Percentiles rank a stretch among this genome's conserved stretches.
Evolutionary conservation across 495 filamentous ascomycete species (phyloP).

Genomic region (Penicillium paradoxum): DNA sequence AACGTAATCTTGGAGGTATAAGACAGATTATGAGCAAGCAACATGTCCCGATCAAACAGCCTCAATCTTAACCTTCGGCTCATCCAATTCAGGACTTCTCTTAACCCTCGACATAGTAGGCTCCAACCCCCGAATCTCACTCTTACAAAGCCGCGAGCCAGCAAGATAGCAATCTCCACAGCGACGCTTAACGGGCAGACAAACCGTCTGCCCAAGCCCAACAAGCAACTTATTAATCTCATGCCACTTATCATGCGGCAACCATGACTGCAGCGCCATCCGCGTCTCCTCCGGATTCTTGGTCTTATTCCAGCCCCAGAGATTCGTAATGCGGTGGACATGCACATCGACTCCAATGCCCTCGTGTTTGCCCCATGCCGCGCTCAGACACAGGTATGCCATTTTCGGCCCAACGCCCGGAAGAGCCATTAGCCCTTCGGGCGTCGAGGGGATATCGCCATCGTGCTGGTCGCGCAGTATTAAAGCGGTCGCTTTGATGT

Average conservation of each 20-base stretch:
- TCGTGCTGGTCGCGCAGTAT: constrained; percentile 64
- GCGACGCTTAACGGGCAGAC: constrained; percentile 69
- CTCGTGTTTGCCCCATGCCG: constrained; percentile 57
- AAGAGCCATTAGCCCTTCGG: constrained; percentile 70
- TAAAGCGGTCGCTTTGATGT: constrained; percentile 72
- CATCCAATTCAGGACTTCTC: constrained; percentile 30
- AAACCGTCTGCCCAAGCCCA: constrained; percentile 84
- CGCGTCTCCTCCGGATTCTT: constrained; percentile 84
- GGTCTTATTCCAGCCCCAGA: constrained; percentile 91
- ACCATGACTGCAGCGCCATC: constrained; percentile 69
- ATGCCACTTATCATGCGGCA: constrained; percentile 84
- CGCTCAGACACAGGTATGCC: constrained; percentile 84
- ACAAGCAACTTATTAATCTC: constrained; percentile 93
- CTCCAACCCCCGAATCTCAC: constrained; percentile 46
- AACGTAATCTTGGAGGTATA: no score
- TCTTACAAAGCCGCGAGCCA: constrained; percentile 67
- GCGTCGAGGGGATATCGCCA: constrained; percentile 78
- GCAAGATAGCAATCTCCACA: constrained; percentile 83
- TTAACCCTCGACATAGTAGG: constrained; percentile 50
- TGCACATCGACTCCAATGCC: constrained; percentile 67
- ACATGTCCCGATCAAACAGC: not conserved
- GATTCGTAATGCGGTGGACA: constrained; percentile 85
- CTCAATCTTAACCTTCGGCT: constrained; percentile 35
- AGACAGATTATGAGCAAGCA: no score
- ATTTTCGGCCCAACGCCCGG: constrained; percentile 97